phyloP scores from a whole-genome alignment of 192 early-diverging fungal genomes.

The Coemansia sp. region DNA sequence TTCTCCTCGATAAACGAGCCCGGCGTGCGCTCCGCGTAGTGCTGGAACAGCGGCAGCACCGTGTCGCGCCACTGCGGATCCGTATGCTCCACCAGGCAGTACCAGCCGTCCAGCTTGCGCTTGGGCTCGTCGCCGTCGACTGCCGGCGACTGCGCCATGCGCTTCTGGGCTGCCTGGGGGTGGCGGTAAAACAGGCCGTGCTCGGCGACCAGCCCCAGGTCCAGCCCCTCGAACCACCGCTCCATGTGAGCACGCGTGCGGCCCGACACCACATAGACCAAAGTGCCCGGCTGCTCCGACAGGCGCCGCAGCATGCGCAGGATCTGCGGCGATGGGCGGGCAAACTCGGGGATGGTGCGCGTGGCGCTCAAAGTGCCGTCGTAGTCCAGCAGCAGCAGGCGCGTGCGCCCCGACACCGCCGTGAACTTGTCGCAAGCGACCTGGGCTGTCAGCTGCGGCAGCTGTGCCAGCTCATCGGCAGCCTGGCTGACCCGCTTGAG shows the following conservation, averaged over 20 bases:
- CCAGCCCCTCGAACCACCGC: slow-evolving; percentile 82
- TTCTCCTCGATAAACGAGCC: slow-evolving; percentile 98
- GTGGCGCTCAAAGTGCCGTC: slow-evolving; percentile 91
- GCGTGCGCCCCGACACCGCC: neutral
- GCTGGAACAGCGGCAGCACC: slow-evolving; percentile 91
- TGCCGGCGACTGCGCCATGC: slow-evolving; percentile 7
- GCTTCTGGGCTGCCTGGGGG: slow-evolving; percentile 55
- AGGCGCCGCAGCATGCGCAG: slow-evolving; percentile 70
- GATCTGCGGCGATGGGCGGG: slow-evolving; percentile 75
- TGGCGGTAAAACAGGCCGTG: slow-evolving; percentile 98
- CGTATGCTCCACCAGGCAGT: slow-evolving; percentile 80
- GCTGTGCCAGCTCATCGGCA: slow-evolving; percentile 43
- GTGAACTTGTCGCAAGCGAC: slow-evolving; percentile 2
- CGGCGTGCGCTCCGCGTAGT: slow-evolving; percentile 96
- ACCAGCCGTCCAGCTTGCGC: slow-evolving; percentile 61
- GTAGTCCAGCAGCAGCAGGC: slow-evolving; percentile 92
- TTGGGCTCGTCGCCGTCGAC: slow-evolving; percentile 6
- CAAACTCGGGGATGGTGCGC: slow-evolving; percentile 89
- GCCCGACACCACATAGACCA: slow-evolving; percentile 95
- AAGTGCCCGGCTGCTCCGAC: slow-evolving; percentile 73
- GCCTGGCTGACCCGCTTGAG: slow-evolving; percentile 62
- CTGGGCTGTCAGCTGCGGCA: slow-evolving; percentile 36
- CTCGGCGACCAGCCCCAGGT: slow-evolving; percentile 92
- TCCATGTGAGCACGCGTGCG: slow-evolving; percentile 87
- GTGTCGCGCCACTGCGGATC: slow-evolving; percentile 91